These are phyloP conservation scores for Albophoma yamanashiensis DNA, from an alignment of 2,329 filamentous ascomycete species.

Conservation along the genomic window DNA sequence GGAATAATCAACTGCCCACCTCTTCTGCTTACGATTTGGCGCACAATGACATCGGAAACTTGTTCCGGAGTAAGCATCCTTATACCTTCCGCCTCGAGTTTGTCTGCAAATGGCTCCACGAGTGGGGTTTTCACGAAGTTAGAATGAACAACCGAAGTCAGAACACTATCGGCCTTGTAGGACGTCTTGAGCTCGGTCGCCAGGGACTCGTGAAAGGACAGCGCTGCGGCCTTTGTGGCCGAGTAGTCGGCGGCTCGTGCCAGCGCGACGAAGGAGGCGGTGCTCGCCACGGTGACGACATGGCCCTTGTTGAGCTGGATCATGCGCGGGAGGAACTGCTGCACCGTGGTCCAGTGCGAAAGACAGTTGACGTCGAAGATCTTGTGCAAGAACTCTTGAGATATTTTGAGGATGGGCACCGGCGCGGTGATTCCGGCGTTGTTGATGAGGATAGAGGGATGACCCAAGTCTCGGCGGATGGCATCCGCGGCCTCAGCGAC, in stretches of 20 bases:
- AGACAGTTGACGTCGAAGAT: constrained; percentile 61
- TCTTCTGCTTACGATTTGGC: constrained; percentile 30
- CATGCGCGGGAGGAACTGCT: constrained; percentile 59
- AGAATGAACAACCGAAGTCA: constrained; percentile 54
- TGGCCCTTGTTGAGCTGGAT: constrained; percentile 55
- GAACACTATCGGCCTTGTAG: constrained; percentile 50
- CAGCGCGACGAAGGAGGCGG: constrained; percentile 48
- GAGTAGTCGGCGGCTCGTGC: constrained; percentile 57
- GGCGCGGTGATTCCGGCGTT: constrained; percentile 55
- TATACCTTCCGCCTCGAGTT: constrained; percentile 16
- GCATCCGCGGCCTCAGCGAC: constrained; percentile 30
- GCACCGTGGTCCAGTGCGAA: constrained; percentile 51
- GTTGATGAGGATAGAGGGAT: constrained; percentile 60
- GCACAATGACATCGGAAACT: constrained; percentile 31
- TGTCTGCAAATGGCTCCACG: constrained; percentile 18
- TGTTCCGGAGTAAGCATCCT: constrained; percentile 19
- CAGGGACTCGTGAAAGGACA: constrained; percentile 57
- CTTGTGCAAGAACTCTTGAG: constrained; percentile 44
- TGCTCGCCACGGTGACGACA: constrained; percentile 58
- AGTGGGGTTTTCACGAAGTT: constrained; percentile 39
- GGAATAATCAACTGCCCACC: constrained; percentile 38
- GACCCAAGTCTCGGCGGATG: constrained; percentile 35
- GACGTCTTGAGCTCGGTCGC: constrained; percentile 42
- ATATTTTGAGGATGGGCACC: constrained; percentile 45
- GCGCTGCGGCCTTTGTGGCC: constrained; percentile 52